These are phyloP conservation scores for Fusarium compactum DNA, from an alignment of 2,329 filamentous ascomycete genomes.

Conservation along the genomic window DNA sequence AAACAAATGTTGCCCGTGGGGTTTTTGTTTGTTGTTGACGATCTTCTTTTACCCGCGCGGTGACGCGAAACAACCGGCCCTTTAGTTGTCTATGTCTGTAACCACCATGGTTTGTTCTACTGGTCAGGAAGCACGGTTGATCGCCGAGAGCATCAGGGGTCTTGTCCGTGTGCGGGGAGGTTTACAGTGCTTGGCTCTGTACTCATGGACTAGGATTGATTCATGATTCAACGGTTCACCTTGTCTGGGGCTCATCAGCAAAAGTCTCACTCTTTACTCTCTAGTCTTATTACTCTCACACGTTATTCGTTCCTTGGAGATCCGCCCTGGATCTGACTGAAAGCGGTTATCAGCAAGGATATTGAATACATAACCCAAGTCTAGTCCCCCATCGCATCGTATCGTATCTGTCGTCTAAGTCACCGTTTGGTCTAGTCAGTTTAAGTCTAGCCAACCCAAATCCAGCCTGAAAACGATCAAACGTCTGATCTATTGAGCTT, in stretches of 20 bases:
- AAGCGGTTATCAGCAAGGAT: constrained; percentile 14
- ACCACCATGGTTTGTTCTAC: constrained; percentile 31
- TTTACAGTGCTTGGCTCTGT: neutral
- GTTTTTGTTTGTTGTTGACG: neutral
- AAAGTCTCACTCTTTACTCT: constrained; percentile 19
- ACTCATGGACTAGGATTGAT: constrained; percentile 2
- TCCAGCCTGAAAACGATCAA: constrained; percentile 30
- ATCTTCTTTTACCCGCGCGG: constrained; percentile 42
- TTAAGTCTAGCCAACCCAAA: constrained; percentile 29
- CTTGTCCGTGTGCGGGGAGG: constrained; percentile 26
- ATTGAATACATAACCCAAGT: constrained; percentile 22
- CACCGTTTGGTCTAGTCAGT: constrained; percentile 5
- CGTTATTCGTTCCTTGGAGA: constrained; percentile 30
- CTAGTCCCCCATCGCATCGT: constrained; percentile 7
- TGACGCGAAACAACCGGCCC: constrained; percentile 41
- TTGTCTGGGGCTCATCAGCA: constrained; percentile 35
- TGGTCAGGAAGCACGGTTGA: constrained; percentile 33
- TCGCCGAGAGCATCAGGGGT: constrained; percentile 30
- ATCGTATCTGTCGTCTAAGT: constrained; percentile 13
- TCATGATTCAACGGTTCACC: constrained; percentile 24
- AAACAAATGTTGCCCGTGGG: neutral
- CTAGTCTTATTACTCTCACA: constrained; percentile 11
- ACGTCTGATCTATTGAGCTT: constrained; percentile 19
- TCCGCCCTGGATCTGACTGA: constrained; percentile 1
- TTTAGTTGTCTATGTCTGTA: constrained; percentile 31